Percentiles rank a stretch among this genome's conserved stretches.
Evolutionary conservation across 2,329 filamentous ascomycete species (phyloP).

Genomic region (Rhytidhysteron rufulum): DNA sequence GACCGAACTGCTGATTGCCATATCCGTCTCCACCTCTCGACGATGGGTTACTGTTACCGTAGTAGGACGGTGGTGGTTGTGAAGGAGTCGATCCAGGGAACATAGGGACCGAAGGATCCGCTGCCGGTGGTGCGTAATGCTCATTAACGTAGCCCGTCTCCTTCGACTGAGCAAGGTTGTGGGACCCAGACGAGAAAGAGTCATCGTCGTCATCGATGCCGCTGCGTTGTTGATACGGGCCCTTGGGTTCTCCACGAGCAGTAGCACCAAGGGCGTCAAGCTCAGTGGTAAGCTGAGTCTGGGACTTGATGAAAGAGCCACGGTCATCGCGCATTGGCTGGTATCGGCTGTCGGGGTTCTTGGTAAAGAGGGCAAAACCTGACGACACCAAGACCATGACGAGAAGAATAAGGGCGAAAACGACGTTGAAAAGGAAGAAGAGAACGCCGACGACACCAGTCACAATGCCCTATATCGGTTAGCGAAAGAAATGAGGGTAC

Average conservation of each 20-base stretch:
- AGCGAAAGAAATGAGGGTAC: not conserved
- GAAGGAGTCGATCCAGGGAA: slow-evolving; percentile 40
- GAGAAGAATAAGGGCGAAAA: slow-evolving; percentile 76
- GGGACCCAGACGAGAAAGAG: slow-evolving; percentile 60
- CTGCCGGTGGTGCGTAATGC: slow-evolving; percentile 42
- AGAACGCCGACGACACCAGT: slow-evolving; percentile 85
- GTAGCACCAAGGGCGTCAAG: slow-evolving; percentile 86
- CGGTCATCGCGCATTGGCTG: slow-evolving; percentile 96
- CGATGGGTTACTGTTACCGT: slow-evolving; percentile 31
- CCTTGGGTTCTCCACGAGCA: slow-evolving; percentile 70
- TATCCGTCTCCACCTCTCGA: slow-evolving; percentile 14
- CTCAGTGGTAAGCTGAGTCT: slow-evolving; percentile 82
- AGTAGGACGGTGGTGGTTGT: slow-evolving; percentile 28
- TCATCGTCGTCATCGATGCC: slow-evolving; percentile 71
- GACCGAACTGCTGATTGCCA: too few species aligned
- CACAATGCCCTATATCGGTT: slow-evolving; percentile 59
- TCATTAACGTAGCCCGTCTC: slow-evolving; percentile 40
- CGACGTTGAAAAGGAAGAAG: slow-evolving; percentile 83
- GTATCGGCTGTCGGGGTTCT: slow-evolving; percentile 92
- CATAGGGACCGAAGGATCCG: slow-evolving; percentile 44
- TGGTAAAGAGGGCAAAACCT: slow-evolving; percentile 76
- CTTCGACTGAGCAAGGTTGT: slow-evolving; percentile 27
- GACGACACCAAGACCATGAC: slow-evolving; percentile 77
- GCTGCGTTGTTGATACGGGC: slow-evolving; percentile 51
- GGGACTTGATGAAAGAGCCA: slow-evolving; percentile 95